Base-by-base conservation (phyloP, 2,329 filamentous ascomycete genomes). In the Diaporthe helianthi region DNA sequence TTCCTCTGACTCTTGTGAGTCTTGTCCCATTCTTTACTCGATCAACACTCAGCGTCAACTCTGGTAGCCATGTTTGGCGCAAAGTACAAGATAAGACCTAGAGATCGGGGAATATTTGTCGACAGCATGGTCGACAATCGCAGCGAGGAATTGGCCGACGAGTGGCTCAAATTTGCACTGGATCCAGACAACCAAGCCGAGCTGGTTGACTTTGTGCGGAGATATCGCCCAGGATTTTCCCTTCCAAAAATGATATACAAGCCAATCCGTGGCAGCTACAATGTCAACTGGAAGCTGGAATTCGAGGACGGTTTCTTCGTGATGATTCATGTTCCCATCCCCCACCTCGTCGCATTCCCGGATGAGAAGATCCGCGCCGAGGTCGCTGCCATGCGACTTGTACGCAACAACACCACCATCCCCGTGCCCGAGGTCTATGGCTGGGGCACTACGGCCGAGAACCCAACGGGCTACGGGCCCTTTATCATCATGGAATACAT, bases 401-500 rank as follows among this genome's bases (percentile, higher is more conserved):
- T 82, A 26, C 73, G 74, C 0, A 73, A 65, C 0, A 71, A 79
- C 1, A 81, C 78, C 3, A 76, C 75, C 1, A 79, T 81, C 29
- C 79, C 78, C 0, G 75, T 82, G 1, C 77, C 79, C 1, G 54
- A 75, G 2, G 70, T 80, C 29, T 77, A 78, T 54, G 71, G 79
- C 66, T 76, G 73, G 61, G 78, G 76, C 2, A 76, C 71, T 7
- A 75, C 73, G 3, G 73, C 69, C 2, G 76, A 80, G 8, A 79
- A 80, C 12, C 77, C 79, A 0, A 73, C 71, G 17, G 76, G 77
- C 0, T 68, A 80, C 12, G 79, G 80, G 0, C 78, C 79, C 0
- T 80, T 80, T 51, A 79, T 80, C 29, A 79, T 82, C 33, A 80
- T 81, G 76, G 75, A 81, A 2, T 79, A 79, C 49, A 73, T 79